Conservation (phyloP, 345 rosid species). For the Cardamine chenopodiifolia region DNA sequence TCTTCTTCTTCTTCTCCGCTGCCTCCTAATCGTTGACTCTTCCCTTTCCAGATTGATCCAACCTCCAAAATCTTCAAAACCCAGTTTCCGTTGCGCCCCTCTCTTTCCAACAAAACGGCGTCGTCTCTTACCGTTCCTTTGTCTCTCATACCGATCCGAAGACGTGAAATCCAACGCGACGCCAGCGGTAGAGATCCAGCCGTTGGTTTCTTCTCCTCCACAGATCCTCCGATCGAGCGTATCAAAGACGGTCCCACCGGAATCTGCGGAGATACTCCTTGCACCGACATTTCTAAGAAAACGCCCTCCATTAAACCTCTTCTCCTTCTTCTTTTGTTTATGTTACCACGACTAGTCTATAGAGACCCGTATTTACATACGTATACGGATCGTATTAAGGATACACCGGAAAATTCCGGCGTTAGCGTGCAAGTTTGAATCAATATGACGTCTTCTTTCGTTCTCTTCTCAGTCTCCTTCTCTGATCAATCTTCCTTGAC, state of each 20-base stretch:
- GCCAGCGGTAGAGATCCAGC: conserved; percentile 39
- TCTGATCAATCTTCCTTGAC: conserved; percentile 39
- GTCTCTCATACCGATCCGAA: conserved; percentile 50
- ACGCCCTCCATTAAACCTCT: conserved; percentile 51
- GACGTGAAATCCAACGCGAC: conserved; percentile 51
- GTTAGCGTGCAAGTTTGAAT: conserved; percentile 53
- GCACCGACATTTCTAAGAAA: conserved; percentile 61
- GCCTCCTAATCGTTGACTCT: conserved; percentile 37
- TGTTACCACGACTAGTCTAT: neutral
- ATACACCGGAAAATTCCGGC: conserved; percentile 19
- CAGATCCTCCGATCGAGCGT: conserved; percentile 49
- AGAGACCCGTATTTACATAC: conserved; percentile 19
- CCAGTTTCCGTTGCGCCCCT: conserved; percentile 64
- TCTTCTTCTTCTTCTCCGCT: conserved; percentile 31
- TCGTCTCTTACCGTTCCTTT: conserved; percentile 46
- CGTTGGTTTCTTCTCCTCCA: conserved; percentile 50
- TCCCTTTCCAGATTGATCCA: conserved; percentile 61
- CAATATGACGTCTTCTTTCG: conserved; percentile 31
- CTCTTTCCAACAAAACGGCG: conserved; percentile 55
- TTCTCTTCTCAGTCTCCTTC: conserved; percentile 26
- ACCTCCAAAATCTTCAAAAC: conserved; percentile 87
- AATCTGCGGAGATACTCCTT: conserved; percentile 56
- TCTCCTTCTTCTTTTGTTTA: conserved; percentile 8
- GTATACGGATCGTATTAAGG: neutral
- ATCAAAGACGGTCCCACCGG: conserved; percentile 46